Base-by-base conservation (phyloP, 164 flowering plant species). In the Amborella trichopoda region DNA sequence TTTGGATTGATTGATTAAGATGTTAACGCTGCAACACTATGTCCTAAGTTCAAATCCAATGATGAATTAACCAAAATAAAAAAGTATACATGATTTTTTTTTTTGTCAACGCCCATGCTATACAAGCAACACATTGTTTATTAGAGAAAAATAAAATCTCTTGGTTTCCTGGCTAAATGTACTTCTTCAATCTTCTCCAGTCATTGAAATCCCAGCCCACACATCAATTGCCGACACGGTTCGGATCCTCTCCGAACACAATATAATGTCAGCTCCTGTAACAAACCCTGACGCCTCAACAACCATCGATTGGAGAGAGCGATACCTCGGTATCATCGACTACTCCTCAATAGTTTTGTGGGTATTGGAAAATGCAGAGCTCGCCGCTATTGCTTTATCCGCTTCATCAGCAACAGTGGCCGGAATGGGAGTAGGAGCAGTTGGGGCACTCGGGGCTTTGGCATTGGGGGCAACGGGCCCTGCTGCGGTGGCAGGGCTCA, bases 391-490 rank as follows among this genome's bases (percentile, higher is more conserved):
- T 60, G 84, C 89, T 40, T 54, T 83, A 44, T 76, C 94, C 2
- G 81, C 91, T 6, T 62, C 70, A 32, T 44, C 83, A 11, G 95
- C 97, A 20, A 69, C 95, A 1, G 88, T 86, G 18, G 88, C 82
- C 52, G 95, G 97, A 33, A 72, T 90, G 3, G 86, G 94, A 36
- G 81, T 88, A 3, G 97, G 91, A 49, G 83, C 89, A 3, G 75
- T 74, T 54, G 94, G 95, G 9, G 77, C 91, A 23, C 63, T 90
- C 16, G 97, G 95, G 52, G 95, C 86, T 26, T 19, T 75, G 23
- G 94, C 86, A n/a, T 14, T 81, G 59, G 97, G 95, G 11, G 72
- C 72, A 6, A 77, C 95, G 6, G 97, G 95, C 28, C 95, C 97
- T 10, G 60, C 64, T 38, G 89, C 91, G n/a, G 67, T 78, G 42